Percentiles rank a stretch among this genome's conserved stretches.
phyloP scores from a whole-genome alignment of 2,329 filamentous ascomycete genomes.

The Aspergillus ibericus region DNA sequence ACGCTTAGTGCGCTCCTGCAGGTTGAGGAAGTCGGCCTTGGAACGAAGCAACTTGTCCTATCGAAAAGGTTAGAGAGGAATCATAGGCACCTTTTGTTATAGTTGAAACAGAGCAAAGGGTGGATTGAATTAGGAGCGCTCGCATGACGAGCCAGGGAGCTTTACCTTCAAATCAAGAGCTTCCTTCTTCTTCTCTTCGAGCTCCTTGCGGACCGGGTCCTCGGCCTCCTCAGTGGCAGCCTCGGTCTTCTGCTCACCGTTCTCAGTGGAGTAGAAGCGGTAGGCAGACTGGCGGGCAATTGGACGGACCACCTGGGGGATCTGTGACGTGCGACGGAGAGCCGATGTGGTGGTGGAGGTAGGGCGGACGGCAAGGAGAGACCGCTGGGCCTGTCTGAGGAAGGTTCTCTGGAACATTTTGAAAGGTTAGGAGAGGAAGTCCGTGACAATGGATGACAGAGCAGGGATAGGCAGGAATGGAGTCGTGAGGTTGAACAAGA shows the following conservation, averaged over 20 bases:
- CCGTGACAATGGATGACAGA: constrained; percentile 6
- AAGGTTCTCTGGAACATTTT: constrained; percentile 47
- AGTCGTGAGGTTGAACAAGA: constrained; percentile 2
- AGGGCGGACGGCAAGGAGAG: constrained; percentile 34
- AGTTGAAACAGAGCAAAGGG: background rate
- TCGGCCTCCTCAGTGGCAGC: constrained; percentile 36
- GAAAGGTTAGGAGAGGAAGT: constrained; percentile 5
- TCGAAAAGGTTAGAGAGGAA: background rate
- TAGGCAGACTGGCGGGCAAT: constrained; percentile 34
- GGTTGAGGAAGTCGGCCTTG: constrained; percentile 95
- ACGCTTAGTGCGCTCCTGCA: constrained; percentile 89
- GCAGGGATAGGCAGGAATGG: background rate
- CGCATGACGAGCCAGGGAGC: constrained; percentile 7
- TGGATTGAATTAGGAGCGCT: background rate
- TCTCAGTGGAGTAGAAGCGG: constrained; percentile 48
- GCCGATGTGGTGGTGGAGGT: constrained; percentile 34
- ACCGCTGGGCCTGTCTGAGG: constrained; percentile 44
- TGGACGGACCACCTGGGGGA: constrained; percentile 31
- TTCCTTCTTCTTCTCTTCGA: constrained; percentile 72
- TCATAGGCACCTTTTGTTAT: background rate
- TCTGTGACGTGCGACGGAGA: constrained; percentile 37
- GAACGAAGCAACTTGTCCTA: constrained; percentile 94
- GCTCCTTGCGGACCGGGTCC: constrained; percentile 61
- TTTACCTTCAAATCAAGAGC: constrained; percentile 80
- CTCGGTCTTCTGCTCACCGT: constrained; percentile 45